phyloP scores from a whole-genome alignment of 305 asterid genomes.

The Fraxinus greggii region DNA sequence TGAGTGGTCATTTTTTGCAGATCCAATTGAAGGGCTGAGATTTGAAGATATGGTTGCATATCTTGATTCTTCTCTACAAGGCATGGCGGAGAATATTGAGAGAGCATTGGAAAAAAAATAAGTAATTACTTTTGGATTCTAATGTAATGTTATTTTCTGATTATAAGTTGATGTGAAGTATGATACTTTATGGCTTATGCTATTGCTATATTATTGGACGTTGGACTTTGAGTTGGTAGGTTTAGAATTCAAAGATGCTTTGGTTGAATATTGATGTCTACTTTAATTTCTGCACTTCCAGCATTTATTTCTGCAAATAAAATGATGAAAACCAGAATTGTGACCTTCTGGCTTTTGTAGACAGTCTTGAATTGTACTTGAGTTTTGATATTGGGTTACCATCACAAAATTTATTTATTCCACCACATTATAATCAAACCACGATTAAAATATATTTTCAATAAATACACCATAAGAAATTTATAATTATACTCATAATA shows the following conservation, averaged over 20 bases:
- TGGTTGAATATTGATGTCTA: not conserved
- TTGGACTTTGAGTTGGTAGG: not conserved
- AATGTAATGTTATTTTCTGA: not conserved
- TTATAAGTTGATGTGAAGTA: not conserved
- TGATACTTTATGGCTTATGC: not conserved
- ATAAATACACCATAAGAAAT: too few species aligned
- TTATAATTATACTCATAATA: too few species aligned
- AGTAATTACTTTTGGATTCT: not conserved
- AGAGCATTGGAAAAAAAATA: slow-evolving; percentile 27
- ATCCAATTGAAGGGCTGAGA: slow-evolving; percentile 63
- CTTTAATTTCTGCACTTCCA: not conserved
- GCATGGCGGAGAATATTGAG: slow-evolving; percentile 55
- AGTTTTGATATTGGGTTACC: too few species aligned
- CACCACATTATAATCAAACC: too few species aligned
- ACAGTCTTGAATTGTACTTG: too few species aligned
- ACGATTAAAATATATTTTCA: too few species aligned
- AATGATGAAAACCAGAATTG: not conserved
- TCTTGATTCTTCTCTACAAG: slow-evolving; percentile 43
- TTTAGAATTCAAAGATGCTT: not conserved
- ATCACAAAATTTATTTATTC: too few species aligned
- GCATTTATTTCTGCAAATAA: not conserved
- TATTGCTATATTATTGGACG: not conserved
- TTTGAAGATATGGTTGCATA: slow-evolving; percentile 35
- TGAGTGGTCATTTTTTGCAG: slow-evolving; percentile 70
- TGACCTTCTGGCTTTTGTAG: not conserved